Conservation (phyloP, 495 filamentous ascomycete genomes). For the Hypoxylon intermedium region DNA sequence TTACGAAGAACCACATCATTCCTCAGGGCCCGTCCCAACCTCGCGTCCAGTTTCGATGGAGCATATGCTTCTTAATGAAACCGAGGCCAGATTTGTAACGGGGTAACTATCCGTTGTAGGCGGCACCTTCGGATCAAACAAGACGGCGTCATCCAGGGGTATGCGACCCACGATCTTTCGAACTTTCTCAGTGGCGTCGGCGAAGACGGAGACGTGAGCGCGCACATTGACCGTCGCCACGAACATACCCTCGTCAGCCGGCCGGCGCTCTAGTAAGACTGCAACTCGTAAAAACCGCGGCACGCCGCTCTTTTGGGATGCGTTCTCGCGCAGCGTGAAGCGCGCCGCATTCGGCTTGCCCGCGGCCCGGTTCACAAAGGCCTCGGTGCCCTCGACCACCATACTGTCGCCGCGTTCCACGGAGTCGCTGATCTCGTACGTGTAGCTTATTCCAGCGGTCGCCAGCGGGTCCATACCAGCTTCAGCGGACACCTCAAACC, state of each 20-base stretch:
- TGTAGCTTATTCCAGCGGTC: neutral
- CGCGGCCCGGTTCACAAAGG: neutral
- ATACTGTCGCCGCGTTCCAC: slow-evolving; percentile 13
- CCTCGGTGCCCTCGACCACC: slow-evolving; percentile 6
- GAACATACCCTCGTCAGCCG: slow-evolving; percentile 12
- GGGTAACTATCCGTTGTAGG: slow-evolving; percentile 20
- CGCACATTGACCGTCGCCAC: slow-evolving; percentile 12
- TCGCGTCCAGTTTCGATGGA: slow-evolving; percentile 7
- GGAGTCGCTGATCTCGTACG: neutral
- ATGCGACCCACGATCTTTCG: slow-evolving; percentile 6
- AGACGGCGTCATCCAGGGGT: slow-evolving; percentile 31
- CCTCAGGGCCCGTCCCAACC: neutral
- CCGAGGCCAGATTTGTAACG: slow-evolving; percentile 3
- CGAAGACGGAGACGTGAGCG: slow-evolving; percentile 2
- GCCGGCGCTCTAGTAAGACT: slow-evolving; percentile 21
- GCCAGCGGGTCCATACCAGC: slow-evolving; percentile 3
- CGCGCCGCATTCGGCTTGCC: slow-evolving; percentile 25
- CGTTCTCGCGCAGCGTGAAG: slow-evolving; percentile 33
- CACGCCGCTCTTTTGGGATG: slow-evolving; percentile 22
- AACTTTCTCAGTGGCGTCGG: slow-evolving; percentile 6
- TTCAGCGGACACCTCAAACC: slow-evolving; percentile 1
- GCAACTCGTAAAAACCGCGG: slow-evolving; percentile 22
- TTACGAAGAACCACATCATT: neutral
- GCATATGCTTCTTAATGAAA: neutral
- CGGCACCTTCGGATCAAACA: slow-evolving; percentile 24